Conservation (phyloP, 176 grass and related monocot genomes). For the Bromus sterilis region DNA sequence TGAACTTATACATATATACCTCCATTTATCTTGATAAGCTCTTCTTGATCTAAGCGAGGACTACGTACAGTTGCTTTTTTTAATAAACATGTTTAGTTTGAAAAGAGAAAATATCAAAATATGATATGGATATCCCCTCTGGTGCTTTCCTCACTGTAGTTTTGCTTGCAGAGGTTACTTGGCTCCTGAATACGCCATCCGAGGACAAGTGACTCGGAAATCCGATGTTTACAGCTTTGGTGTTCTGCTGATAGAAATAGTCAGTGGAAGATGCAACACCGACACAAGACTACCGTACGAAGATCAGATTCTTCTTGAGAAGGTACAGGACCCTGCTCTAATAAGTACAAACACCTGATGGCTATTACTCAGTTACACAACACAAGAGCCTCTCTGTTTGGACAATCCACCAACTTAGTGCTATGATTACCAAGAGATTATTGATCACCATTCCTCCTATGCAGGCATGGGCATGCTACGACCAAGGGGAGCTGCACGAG, state of each 20-base stretch:
- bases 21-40: background rate
- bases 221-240: conserved; percentile 80
- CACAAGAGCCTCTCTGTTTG: background rate
- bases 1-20: background rate
- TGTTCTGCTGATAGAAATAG: conserved; percentile 65
- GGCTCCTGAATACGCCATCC: conserved; percentile 73
- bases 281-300: conserved; percentile 58
- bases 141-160: background rate
- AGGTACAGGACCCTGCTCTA: conserved; percentile 7
- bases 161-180: conserved; percentile 56
- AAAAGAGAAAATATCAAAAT: background rate
- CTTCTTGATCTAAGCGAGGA: background rate
- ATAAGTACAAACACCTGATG: background rate
- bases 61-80: background rate
- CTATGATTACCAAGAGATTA: too few species aligned
- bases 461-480: conserved; percentile 72
- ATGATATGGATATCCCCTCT: background rate
- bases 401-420: background rate
- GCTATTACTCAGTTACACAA: background rate
- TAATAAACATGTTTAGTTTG: background rate
- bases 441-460: conserved; percentile 12
- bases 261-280: conserved; percentile 68
- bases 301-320: conserved; percentile 69
- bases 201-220: conserved; percentile 80
- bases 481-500: conserved; percentile 36